Base-by-base conservation (phyloP, 2,329 filamentous ascomycete species). In the Ceratocystiopsis sp. region DNA sequence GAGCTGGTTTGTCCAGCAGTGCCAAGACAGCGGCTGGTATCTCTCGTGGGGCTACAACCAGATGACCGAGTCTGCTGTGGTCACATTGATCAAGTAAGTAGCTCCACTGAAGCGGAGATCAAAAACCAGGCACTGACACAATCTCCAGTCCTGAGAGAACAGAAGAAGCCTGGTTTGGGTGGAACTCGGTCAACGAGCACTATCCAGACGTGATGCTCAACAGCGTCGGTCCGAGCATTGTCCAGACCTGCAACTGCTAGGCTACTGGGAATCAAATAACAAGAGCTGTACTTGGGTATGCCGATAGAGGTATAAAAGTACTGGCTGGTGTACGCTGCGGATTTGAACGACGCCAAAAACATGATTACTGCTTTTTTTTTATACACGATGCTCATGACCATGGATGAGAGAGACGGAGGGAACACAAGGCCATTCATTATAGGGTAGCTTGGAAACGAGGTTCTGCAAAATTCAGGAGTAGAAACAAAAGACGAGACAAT, bases 41-140 rank as follows among this genome's bases (percentile, higher is more conserved):
- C 40, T 55, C 8, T 60, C 57, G 0, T 60, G 55, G 56, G 57
- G 58, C 1, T 58, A 61, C 46, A 50, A 53, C 17, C 36, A 45
- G 9, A 44, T 50, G 17, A 50, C 51, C 0, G 57, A 59, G 32
- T 53, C 52, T 3, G 57, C 50, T 0, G 54, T 59, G 18, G 51
- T 55, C 49, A 56, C 56, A 0, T 19, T 61, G 0, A 48, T 55
- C 21, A 57, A 55, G 57, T 59, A 47, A 48, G 55, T 46, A 19
- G 3, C 15, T n/a, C 7, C 11, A 29, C 25, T 29, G 5, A 29
- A 29, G 25, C 10, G 25, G 9, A 11, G 25, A 11, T 7, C 25
- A 29, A 29, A 29, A 10, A 29, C 6, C 25, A 8, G 2, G 10
- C 25, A 10, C 25, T 47, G 13, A 44, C 17, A 16, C 2, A 18